Evolutionary conservation across 306 rosid genomes (phyloP).

Genomic region (Coriaria nepalensis): DNA sequence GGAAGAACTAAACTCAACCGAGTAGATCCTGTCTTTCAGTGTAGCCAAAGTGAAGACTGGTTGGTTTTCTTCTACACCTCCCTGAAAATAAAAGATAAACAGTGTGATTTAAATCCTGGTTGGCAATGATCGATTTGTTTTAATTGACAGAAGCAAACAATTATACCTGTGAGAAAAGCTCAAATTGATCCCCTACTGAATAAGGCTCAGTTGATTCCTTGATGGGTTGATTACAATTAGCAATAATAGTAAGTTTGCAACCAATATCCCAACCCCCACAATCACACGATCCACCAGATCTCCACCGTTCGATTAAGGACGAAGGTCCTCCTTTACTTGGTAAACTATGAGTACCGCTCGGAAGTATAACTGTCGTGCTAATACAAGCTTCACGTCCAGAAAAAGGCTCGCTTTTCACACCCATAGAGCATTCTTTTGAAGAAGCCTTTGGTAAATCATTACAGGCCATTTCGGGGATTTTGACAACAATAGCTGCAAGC

Average conservation of each 20-base stretch:
- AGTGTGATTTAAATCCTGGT: too few relatives aligned
- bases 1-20: slow-evolving; percentile 62
- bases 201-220: slow-evolving; percentile 26
- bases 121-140: not conserved
- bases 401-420: slow-evolving; percentile 13
- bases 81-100: slow-evolving; percentile 29
- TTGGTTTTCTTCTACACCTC: slow-evolving; percentile 37
- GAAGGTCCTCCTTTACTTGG: slow-evolving; percentile 96
- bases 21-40: slow-evolving; percentile 57
- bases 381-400: slow-evolving; percentile 17
- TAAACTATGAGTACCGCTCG: slow-evolving; percentile 76
- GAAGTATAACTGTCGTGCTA: slow-evolving; percentile 67
- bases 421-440: slow-evolving; percentile 19
- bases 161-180: slow-evolving; percentile 70
- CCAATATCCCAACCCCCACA: slow-evolving; percentile 99
- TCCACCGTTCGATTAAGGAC: slow-evolving; percentile 89
- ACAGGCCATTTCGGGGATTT: slow-evolving; percentile 28
- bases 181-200: slow-evolving; percentile 28
- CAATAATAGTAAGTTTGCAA: slow-evolving; percentile 61
- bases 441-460: slow-evolving; percentile 11
- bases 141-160: slow-evolving; percentile 6
- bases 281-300: slow-evolving; percentile 83
- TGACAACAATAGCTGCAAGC: slow-evolving; percentile 78
- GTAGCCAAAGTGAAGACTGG: slow-evolving; percentile 39
- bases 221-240: slow-evolving; percentile 30